Base-by-base conservation (phyloP, 2,329 filamentous ascomycete genomes). In the Aaosphaeria pasadenensis region DNA sequence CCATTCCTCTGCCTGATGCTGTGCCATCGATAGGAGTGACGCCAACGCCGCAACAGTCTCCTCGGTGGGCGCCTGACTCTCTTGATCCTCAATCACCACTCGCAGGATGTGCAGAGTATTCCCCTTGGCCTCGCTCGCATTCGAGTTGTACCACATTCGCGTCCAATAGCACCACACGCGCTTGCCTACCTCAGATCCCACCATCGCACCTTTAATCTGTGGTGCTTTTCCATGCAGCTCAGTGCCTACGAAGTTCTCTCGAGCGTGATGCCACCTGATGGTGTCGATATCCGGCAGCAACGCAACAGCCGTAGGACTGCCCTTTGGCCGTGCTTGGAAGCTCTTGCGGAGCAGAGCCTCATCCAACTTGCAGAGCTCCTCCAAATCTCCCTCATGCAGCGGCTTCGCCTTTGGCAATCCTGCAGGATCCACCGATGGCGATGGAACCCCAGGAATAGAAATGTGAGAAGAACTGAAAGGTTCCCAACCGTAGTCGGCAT, bases 151-250 rank as follows among this genome's bases (percentile, higher is more conserved):
- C 73, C 84, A 90, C 42, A 79, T 82, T 7, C 86, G 77, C 9
- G 80, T 83, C 86, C 87, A 92, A 44, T 87, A 75, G 36, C 82
- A 86, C 88, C 88, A 92, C 17, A 89, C 76, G n/a, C 84, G 79
- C 13, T 74, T 74, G 7, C 77, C 78, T 5, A 70, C 57, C 31
- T 72, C 66, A 4, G 63, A 54, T 1, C 77, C 77, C 39, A 85
- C 82, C 1, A 90, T 76, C 2, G 88, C 89, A 11, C 91, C 91
- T 61, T 87, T 86, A 46, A 88, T 74, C 1, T 74, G 62, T 0
- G 88, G 86, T 5, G 64, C 65, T 13, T 74, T 72, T 2, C 78
- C 74, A 55, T 86, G 81, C 5, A 91, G 74, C 52, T 83, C 79
- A 46, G 79, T 77, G 5, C 80, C 81, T 62, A 92, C 85, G 67